A percentile compares a stretch with the other conserved stretches of the same genome.
phyloP scores from a whole-genome alignment of 257 asterid species.

The Przewalskia tangutica region DNA sequence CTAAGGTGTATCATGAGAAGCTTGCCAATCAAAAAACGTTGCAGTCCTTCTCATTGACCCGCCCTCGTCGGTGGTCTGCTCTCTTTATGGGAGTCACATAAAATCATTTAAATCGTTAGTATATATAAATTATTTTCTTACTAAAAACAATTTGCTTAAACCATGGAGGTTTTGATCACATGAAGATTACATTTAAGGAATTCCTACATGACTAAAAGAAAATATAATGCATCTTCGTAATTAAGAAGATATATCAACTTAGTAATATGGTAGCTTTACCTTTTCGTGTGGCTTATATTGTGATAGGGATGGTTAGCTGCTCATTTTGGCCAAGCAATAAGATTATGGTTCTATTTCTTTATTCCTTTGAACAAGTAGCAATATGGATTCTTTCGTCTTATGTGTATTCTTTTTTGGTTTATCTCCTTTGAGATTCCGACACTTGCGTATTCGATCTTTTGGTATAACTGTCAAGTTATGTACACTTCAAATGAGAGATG shows the following conservation, averaged over 20 bases:
- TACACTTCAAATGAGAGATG: not conserved
- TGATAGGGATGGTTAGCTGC: conserved; percentile 12
- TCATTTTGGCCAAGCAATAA: conserved; percentile 11
- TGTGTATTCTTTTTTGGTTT: not conserved
- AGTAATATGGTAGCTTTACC: not conserved
- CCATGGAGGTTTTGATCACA: not conserved
- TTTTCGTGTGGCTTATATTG: not conserved
- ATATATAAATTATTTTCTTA: not conserved
- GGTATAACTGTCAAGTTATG: not conserved
- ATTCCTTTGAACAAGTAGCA: not conserved
- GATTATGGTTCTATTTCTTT: not conserved
- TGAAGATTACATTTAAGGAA: not conserved
- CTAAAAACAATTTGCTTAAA: not conserved
- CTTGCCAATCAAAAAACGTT: too few species aligned
- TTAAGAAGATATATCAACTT: not conserved
- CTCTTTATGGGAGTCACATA: not conserved
- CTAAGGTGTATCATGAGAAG: too few species aligned
- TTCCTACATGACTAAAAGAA: not conserved
- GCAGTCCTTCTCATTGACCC: too few species aligned
- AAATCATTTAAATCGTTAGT: not conserved
- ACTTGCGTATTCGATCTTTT: not conserved
- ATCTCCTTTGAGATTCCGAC: not conserved
- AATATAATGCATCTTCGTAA: not conserved
- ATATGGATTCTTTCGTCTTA: not conserved
- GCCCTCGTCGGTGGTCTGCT: not conserved